These are phyloP conservation scores for Grammothele lineata DNA, from an alignment of 768 basidiomycete species.

Conservation along the genomic window DNA sequence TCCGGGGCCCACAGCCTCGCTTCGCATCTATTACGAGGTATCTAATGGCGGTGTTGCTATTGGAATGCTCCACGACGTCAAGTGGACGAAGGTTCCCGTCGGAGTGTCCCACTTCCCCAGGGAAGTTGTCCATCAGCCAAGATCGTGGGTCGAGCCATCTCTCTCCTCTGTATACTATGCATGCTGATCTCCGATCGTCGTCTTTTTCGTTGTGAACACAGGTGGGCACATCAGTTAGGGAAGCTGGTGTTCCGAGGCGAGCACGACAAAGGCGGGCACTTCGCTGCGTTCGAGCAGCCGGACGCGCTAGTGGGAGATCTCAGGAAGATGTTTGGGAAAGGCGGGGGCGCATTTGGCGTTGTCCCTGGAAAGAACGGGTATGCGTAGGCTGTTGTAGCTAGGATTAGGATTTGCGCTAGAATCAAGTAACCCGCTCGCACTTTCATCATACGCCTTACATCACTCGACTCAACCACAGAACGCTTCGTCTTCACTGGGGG, in stretches of 20 bases:
- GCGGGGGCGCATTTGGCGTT: slow-evolving; percentile 23
- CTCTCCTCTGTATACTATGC: neutral
- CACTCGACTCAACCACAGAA: too few species aligned
- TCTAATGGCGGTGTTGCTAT: neutral
- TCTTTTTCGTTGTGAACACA: slow-evolving; percentile 2
- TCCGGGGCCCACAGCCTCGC: slow-evolving; percentile 27
- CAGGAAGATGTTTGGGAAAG: slow-evolving; percentile 25
- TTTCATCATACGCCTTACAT: too few species aligned
- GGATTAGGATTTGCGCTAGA: too few species aligned
- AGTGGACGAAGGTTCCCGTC: slow-evolving; percentile 20
- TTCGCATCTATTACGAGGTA: slow-evolving; percentile 31
- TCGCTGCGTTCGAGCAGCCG: slow-evolving; percentile 25
- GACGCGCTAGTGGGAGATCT: slow-evolving; percentile 22
- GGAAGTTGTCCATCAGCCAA: slow-evolving; percentile 20
- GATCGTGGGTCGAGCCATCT: slow-evolving; percentile 12
- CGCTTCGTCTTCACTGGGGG: too few species aligned
- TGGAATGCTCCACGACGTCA: neutral
- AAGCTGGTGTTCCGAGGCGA: slow-evolving; percentile 22
- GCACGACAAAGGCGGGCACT: slow-evolving; percentile 25
- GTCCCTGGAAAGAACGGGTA: slow-evolving; percentile 6
- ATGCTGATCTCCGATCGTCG: too few species aligned
- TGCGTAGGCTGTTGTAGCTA: too few species aligned
- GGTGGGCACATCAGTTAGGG: slow-evolving; percentile 22
- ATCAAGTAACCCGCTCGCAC: too few species aligned
- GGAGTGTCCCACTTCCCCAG: slow-evolving; percentile 30